phyloP scores from a whole-genome alignment of 441 rosid genomes.

The Populus hybrid region DNA sequence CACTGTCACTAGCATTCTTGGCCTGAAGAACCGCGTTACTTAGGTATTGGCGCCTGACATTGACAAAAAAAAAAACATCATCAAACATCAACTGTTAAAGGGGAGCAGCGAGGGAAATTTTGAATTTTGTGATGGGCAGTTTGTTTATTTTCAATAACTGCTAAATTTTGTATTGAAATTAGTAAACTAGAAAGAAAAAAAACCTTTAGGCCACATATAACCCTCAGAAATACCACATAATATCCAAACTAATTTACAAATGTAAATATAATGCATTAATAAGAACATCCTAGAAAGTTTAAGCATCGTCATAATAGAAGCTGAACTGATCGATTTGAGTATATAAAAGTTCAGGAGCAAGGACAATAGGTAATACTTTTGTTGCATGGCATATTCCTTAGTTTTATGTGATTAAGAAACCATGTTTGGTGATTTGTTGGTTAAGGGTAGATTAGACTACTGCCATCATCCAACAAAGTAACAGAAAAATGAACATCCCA shows the following conservation, averaged over 20 bases:
- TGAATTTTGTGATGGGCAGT: not conserved
- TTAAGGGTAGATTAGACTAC: not conserved
- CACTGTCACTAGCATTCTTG: conserved; percentile 74
- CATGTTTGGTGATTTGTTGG: not conserved
- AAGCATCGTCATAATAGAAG: not conserved
- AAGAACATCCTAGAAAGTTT: not conserved
- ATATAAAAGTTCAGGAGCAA: not conserved
- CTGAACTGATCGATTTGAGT: not conserved
- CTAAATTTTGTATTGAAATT: not conserved
- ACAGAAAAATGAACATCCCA: not conserved
- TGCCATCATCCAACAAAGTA: not conserved
- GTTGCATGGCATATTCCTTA: not conserved
- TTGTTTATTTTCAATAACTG: not conserved
- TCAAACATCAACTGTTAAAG: conserved; percentile 14
- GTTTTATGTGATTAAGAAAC: not conserved
- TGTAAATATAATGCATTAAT: not conserved
- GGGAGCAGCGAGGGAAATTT: not conserved
- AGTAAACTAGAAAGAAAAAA: not conserved
- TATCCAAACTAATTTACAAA: not conserved
- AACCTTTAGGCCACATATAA: not conserved
- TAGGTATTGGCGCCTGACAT: conserved; percentile 77
- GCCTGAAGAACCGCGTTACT: conserved; percentile 97
- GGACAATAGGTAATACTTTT: not conserved
- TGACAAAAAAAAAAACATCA: conserved; percentile 27
- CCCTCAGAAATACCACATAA: not conserved